Conservation (phyloP, 768 basidiomycete species). For the Lyophyllum semitale region DNA sequence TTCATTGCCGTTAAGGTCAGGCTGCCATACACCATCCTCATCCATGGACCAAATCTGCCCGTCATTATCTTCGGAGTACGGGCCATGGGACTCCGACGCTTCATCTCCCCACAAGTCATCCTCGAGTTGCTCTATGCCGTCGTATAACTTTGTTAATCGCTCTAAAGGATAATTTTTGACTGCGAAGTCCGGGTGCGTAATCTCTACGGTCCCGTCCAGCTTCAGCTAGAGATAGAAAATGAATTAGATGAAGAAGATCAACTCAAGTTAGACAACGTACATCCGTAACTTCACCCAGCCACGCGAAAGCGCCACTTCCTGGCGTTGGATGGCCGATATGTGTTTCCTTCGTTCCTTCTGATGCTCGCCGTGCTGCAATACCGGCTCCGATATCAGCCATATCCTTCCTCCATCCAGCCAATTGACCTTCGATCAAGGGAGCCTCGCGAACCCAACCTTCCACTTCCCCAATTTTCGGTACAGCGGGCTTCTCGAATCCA, state of each 20-base stretch:
- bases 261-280: slow-evolving; percentile 37
- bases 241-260: slow-evolving; percentile 11
- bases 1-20: slow-evolving; percentile 41
- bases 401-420: slow-evolving; percentile 71
- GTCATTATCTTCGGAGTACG: slow-evolving; percentile 46
- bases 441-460: slow-evolving; percentile 77
- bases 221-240: slow-evolving; percentile 51
- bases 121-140: slow-evolving; percentile 80
- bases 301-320: slow-evolving; percentile 51
- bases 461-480: slow-evolving; percentile 84
- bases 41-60: slow-evolving; percentile 42
- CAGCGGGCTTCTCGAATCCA: slow-evolving; percentile 64
- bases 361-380: slow-evolving; percentile 51
- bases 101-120: slow-evolving; percentile 63
- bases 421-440: slow-evolving; percentile 50
- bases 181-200: slow-evolving; percentile 65
- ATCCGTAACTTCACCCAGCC: slow-evolving; percentile 87
- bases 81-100: slow-evolving; percentile 44
- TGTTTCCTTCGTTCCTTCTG: slow-evolving; percentile 38
- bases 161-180: slow-evolving; percentile 57
- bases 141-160: slow-evolving; percentile 74
- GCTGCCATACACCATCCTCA: slow-evolving; percentile 48
- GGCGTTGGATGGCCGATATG: slow-evolving; percentile 42
- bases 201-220: slow-evolving; percentile 71
- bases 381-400: slow-evolving; percentile 65